Conservation (phyloP, 345 rosid species). For the Eucalyptus victrix region DNA sequence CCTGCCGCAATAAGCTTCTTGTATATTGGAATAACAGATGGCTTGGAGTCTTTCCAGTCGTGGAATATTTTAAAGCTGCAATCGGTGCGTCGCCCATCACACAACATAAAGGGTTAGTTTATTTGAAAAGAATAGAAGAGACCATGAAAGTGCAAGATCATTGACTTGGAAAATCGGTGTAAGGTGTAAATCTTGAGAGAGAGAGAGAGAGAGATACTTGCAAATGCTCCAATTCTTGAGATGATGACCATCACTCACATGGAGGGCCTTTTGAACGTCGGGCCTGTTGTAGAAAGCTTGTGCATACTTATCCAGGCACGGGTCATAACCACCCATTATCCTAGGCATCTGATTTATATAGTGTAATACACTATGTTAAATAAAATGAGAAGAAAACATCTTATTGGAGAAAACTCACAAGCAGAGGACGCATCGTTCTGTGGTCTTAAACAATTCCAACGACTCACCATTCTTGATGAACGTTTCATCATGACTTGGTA, state of each 20-base stretch:
- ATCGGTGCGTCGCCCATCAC: neutral
- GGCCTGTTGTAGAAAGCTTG: constrained; percentile 59
- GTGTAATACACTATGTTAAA: neutral
- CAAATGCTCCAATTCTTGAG: constrained; percentile 85
- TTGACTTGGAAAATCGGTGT: neutral
- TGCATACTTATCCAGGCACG: constrained; percentile 73
- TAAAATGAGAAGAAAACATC: neutral
- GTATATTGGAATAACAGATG: constrained; percentile 76
- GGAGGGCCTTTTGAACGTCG: constrained; percentile 80
- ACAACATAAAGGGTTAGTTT: neutral
- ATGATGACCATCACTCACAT: constrained; percentile 52
- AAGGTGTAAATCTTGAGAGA: neutral
- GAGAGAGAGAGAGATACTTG: constrained; percentile 37
- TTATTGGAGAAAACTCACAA: neutral
- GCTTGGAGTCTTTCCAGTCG: constrained; percentile 38
- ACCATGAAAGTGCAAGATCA: neutral
- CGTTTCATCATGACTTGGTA: constrained; percentile 19
- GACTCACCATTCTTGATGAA: constrained; percentile 34
- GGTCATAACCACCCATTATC: constrained; percentile 76
- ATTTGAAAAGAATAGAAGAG: neutral
- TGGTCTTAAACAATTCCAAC: neutral
- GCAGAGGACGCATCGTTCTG: neutral
- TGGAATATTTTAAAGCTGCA: constrained; percentile 40
- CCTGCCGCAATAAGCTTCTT: constrained; percentile 71
- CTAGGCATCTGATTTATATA: constrained; percentile 44